A percentile compares a stretch with the other conserved stretches of the same genome.
These are phyloP conservation scores for Mucor circinelloides DNA, from an alignment of 371 early-diverging fungal genomes.

Conservation along the genomic window DNA sequence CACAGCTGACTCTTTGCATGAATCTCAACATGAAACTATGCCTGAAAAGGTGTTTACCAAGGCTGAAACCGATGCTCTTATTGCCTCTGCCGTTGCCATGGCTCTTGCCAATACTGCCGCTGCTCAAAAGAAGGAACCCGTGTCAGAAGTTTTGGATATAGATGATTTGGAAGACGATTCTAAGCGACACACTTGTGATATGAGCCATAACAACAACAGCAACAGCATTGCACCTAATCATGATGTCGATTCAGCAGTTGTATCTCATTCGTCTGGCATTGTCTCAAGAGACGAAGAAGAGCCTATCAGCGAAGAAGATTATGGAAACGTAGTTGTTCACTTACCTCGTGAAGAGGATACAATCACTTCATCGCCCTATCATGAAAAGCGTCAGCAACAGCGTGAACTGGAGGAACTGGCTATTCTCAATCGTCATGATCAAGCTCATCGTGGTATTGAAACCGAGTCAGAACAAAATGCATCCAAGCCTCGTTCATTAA, in stretches of 20 bases:
- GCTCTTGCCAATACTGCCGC: slow-evolving; percentile 25
- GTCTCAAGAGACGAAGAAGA: slow-evolving; percentile 1
- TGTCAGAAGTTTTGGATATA: neutral
- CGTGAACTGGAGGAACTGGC: neutral
- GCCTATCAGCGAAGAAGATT: neutral
- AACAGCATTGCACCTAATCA: neutral
- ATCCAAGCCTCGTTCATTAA: neutral
- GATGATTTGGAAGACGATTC: neutral
- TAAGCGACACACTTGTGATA: neutral
- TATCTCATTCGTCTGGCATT: neutral
- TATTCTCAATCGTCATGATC: neutral
- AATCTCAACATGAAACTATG: neutral
- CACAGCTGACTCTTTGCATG: neutral
- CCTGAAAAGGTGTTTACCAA: slow-evolving; percentile 24
- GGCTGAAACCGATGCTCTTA: slow-evolving; percentile 36
- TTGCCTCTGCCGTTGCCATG: slow-evolving; percentile 44
- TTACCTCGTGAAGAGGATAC: slow-evolving; percentile 8
- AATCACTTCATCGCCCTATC: neutral
- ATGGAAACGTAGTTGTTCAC: slow-evolving; percentile 14
- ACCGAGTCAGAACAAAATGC: neutral
- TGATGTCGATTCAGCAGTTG: neutral
- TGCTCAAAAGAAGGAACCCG: neutral
- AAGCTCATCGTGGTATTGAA: neutral
- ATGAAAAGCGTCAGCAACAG: neutral
- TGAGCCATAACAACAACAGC: neutral